Evolutionary conservation across 192 early-diverging fungal species (phyloP), one percentile per base, ranked within the genome.

Genomic region (Neocallimastix lanati): DNA sequence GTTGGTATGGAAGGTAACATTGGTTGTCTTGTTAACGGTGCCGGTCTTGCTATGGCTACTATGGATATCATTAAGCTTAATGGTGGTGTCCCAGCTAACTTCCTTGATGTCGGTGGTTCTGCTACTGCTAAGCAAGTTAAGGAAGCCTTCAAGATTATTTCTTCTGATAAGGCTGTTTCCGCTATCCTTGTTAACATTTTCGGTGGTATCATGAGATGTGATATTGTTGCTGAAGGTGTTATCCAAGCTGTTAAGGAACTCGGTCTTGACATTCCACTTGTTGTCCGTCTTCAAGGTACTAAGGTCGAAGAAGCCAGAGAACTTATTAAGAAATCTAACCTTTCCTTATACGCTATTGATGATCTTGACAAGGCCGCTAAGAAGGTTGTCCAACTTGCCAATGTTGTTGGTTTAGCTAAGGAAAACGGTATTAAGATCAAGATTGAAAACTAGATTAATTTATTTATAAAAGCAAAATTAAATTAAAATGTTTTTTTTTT

Each of bases 11-110:
- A 99, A 81, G 97, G 97, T 82, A 94, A 88, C 84, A 98, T 99
- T 84, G 97, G 96, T 81, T 99, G 97, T 85, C 89, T 99, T 28
- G 93, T 98, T 79, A 99, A 99, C 88, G 97, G 97, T 81, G 96
- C 97, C 76, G 97, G 97, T 82, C 90, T 99, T 50, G 97, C 96
- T 84, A 99, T 98, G 97, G 93, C 97, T 78, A 99, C 97, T 78
- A 99, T 98, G 96, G 97, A 99, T 86, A 99, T 99, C 83, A 98
- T 99, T 86, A 97, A 99, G 89, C 90, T 99, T 78, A 92, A 99
- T 88, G 97, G 96, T 79, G 97, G 97, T 40, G 93, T 95, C 81
- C 97, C 97, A 13, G 97, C 96, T 83, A 99, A 99, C 91, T 99
- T 99, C 88, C 91, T 99, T 79, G 96, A 99, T 85, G 97, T 99